Conservation (phyloP, 1,284 basidiomycete genomes). For the Ceraceosorus guamensis region DNA sequence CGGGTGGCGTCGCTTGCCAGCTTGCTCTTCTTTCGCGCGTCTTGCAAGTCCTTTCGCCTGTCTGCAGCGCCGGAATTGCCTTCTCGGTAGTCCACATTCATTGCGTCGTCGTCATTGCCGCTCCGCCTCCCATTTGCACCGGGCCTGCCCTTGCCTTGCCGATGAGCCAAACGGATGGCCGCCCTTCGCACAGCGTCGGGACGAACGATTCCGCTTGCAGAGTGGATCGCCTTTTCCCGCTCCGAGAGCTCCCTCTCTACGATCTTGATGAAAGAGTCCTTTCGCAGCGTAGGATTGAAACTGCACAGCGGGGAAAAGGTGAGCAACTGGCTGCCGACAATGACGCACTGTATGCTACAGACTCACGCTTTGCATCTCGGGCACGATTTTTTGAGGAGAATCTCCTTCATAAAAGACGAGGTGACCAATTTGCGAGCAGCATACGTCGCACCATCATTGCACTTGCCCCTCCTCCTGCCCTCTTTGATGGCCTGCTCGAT, state of each 20-base stretch:
- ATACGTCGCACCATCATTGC: conserved; percentile 71
- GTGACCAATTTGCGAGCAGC: conserved; percentile 78
- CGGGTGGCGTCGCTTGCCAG: conserved; percentile 57
- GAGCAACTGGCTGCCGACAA: neutral
- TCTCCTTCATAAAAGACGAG: conserved; percentile 69
- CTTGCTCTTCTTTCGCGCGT: conserved; percentile 32
- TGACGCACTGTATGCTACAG: neutral
- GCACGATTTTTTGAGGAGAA: conserved; percentile 63
- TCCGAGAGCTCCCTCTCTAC: conserved; percentile 79
- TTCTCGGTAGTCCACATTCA: conserved; percentile 57
- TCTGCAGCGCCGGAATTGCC: too few relatives aligned
- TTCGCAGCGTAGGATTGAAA: conserved; percentile 76
- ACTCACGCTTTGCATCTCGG: conserved; percentile 72
- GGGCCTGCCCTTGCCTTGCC: conserved; percentile 5
- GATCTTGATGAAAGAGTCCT: conserved; percentile 88
- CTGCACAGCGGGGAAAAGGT: conserved; percentile 50
- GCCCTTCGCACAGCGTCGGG: conserved; percentile 14
- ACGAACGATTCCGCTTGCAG: conserved; percentile 54
- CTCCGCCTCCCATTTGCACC: conserved; percentile 13
- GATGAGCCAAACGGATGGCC: neutral
- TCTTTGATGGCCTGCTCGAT: conserved; percentile 54
- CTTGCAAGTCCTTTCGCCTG: conserved; percentile 48
- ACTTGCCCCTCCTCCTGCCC: conserved; percentile 53
- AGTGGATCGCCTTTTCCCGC: conserved; percentile 69
- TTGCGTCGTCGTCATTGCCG: conserved; percentile 7